phyloP scores from a whole-genome alignment of 495 filamentous ascomycete genomes.

The Podospora bellae-mahoneyi region DNA sequence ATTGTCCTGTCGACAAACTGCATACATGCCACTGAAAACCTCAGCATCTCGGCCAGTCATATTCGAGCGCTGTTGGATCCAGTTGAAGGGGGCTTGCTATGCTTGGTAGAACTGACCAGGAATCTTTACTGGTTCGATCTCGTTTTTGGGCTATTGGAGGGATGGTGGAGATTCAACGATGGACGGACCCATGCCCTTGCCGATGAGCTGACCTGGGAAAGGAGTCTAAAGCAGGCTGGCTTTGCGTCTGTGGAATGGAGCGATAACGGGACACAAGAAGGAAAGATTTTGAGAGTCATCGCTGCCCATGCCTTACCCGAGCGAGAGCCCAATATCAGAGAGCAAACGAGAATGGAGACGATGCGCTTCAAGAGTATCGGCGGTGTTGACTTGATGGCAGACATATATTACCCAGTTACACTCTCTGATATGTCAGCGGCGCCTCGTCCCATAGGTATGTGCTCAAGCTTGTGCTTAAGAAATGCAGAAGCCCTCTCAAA shows the following conservation, averaged over 20 bases:
- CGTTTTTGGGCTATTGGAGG: conserved; percentile 49
- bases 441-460: conserved; percentile 2
- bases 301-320: neutral
- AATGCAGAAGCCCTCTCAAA: too few species aligned
- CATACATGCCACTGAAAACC: conserved; percentile 42
- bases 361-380: conserved; percentile 31
- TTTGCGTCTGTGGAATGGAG: conserved; percentile 45
- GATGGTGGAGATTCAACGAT: conserved; percentile 54
- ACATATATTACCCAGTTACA: conserved; percentile 37
- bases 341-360: conserved; percentile 26
- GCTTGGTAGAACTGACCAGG: conserved; percentile 37
- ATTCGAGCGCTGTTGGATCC: conserved; percentile 32
- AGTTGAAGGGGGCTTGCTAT: conserved; percentile 39
- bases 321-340: neutral
- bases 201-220: neutral
- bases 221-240: neutral
- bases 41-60: conserved; percentile 31
- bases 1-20: conserved; percentile 53
- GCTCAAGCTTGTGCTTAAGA: neutral
- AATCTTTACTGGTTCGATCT: conserved; percentile 45
- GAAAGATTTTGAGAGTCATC: conserved; percentile 16
- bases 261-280: conserved; percentile 36
- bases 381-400: conserved; percentile 35
- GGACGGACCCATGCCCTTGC: conserved; percentile 13
- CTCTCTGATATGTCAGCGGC: neutral